These are phyloP conservation scores for Chenopodium album DNA, from an alignment of 148 eudicot genomes.

Conservation along the genomic window DNA sequence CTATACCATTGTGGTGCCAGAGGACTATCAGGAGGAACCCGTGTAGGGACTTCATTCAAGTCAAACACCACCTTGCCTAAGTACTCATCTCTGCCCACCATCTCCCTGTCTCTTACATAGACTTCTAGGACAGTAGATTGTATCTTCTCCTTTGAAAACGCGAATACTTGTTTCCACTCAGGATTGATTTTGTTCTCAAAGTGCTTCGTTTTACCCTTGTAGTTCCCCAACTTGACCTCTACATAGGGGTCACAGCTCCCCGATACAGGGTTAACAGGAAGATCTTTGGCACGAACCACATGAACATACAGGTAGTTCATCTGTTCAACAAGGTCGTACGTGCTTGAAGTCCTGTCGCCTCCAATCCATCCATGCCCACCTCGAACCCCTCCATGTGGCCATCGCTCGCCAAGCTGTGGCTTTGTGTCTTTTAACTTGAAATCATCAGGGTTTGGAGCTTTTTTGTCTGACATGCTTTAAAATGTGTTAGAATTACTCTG, in stretches of 20 bases:
- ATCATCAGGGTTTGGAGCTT: conserved; percentile 43
- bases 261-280: conserved; percentile 35
- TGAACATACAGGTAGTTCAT: conserved; percentile 36
- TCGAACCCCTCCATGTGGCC: conserved; percentile 80
- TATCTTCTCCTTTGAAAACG: conserved; percentile 44
- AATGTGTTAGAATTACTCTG: neutral
- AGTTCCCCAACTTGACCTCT: conserved; percentile 46
- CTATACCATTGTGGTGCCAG: conserved; percentile 49
- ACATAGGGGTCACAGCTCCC: conserved; percentile 45
- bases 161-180: conserved; percentile 48
- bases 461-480: conserved; percentile 28
- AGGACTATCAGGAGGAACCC: conserved; percentile 53
- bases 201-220: conserved; percentile 42
- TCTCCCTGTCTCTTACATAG: conserved; percentile 38
- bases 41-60: conserved; percentile 39
- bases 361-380: conserved; percentile 59
- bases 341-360: conserved; percentile 39
- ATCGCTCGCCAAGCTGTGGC: conserved; percentile 71
- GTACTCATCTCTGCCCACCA: conserved; percentile 47
- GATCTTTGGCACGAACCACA: conserved; percentile 45
- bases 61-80: conserved; percentile 44
- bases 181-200: conserved; percentile 40
- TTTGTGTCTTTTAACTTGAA: conserved; percentile 67
- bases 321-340: conserved; percentile 49
- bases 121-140: conserved; percentile 46